Base-by-base conservation (phyloP, 768 basidiomycete species). In the Melanogaster broomeanus region DNA sequence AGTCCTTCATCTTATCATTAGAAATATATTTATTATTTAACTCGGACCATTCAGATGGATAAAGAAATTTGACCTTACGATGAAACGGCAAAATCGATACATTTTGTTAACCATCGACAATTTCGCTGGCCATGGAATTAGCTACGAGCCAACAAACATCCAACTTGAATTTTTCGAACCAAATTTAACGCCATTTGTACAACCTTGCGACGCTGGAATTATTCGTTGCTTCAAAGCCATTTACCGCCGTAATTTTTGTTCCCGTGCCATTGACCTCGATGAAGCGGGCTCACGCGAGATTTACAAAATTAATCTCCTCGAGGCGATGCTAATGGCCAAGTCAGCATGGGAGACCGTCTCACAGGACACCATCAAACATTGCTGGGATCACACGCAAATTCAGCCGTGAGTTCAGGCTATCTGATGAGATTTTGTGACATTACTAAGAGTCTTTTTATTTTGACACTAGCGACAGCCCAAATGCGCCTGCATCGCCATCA, bases 291-390 rank as follows among this genome's bases (percentile, higher is more conserved):
- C 27, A 27, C 1, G 24, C 3, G 58, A 72, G 10, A 68, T 74
- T 25, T 75, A 71, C 56, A 66, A 72, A 68, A n/a, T 74, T 30
- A 59, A 70, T 48, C 51, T 67, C 18, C 64, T 72, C 18, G 59
- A 70, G 43, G 68, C 58, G 3, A 73, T 76, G 66, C 43, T 51
- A 10, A 64, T 75, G 59, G 64, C 58, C 1, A 49, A 61, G 25
- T 52, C 59, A 21, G 68, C 69, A 8, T 76, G 73, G 71, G 35
- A 62, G 4, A 28, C 35, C 7, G 56, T 74, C 18, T 35, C 52
- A 22, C 18, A 51, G 0, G 42, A 43, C 11, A 73, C 71, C 12
- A 73, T 76, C 47, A 21, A 48, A 38, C 57, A 72, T 51, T 75
- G 74, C 50, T 73, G 72, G 73, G 43, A 52, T 15, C 66, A 74